phyloP scores from a whole-genome alignment of 2,329 filamentous ascomycete species.

The Leptographium procerum region DNA sequence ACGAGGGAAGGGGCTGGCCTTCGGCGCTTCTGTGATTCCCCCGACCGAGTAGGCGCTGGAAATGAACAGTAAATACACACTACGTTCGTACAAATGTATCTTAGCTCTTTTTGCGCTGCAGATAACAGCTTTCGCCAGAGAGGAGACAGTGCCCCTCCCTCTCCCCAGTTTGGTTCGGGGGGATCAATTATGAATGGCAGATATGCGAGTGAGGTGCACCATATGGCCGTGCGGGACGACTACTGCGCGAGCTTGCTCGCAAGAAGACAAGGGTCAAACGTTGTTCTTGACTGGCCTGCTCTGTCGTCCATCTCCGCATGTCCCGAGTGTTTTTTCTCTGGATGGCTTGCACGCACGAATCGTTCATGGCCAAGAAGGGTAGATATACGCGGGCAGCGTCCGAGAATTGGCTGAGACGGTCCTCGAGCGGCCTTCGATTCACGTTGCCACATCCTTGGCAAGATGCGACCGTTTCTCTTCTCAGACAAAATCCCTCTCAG shows the following conservation, averaged over 20 bases:
- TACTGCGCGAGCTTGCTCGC: background rate
- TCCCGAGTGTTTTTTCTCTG: background rate
- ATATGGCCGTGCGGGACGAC: background rate
- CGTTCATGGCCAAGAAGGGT: background rate
- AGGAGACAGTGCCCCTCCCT: background rate
- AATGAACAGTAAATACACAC: background rate
- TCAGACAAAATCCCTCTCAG: background rate
- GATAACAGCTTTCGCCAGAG: no score
- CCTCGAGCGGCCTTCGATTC: background rate
- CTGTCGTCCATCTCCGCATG: background rate
- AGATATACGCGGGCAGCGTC: background rate
- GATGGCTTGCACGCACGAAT: no score
- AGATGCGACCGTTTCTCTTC: background rate
- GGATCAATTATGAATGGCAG: no score
- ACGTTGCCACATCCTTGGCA: background rate
- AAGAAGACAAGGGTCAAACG: background rate
- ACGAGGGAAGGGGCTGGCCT: background rate
- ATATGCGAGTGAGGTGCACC: background rate
- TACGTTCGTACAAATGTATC: no score
- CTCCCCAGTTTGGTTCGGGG: background rate
- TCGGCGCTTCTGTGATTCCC: background rate
- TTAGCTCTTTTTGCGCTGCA: no score
- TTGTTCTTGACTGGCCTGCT: background rate
- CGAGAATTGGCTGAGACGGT: no score
- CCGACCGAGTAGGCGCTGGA: background rate